These are phyloP conservation scores for Onygena corvina DNA, from an alignment of 2,329 filamentous ascomycete species.

Conservation along the genomic window DNA sequence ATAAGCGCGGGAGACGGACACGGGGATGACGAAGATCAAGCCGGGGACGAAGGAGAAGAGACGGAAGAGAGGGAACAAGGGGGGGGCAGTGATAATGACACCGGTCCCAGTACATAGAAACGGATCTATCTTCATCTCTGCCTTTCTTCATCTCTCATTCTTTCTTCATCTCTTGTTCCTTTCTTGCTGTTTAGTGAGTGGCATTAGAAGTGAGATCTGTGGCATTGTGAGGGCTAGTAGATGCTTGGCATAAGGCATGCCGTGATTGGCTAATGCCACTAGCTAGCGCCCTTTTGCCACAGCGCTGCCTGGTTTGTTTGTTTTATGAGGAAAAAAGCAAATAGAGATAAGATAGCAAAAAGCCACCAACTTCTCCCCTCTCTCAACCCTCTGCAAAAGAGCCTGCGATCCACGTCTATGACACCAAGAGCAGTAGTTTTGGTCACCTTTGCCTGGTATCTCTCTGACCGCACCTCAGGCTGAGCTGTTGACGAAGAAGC, in stretches of 20 bases:
- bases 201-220: neutral
- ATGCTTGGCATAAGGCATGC: neutral
- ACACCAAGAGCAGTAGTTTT: neutral
- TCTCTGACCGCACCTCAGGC: neutral
- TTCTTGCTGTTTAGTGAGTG: neutral
- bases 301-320: slow-evolving; percentile 5
- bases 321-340: slow-evolving; percentile 5
- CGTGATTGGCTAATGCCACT: slow-evolving; percentile 10
- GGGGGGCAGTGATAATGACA: neutral
- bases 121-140: too few species aligned
- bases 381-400: neutral
- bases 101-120: too few species aligned
- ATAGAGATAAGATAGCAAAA: slow-evolving; percentile 4
- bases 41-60: neutral
- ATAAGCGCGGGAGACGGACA: slow-evolving; percentile 7
- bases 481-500: slow-evolving; percentile 7
- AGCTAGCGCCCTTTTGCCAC: slow-evolving; percentile 5
- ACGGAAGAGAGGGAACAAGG: neutral
- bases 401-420: neutral
- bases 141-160: neutral
- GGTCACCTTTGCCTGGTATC: neutral
- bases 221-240: neutral
- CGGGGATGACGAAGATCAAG: slow-evolving; percentile 7
- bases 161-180: neutral
- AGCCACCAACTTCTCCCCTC: neutral